Conservation (phyloP, 139 green algal species). For the Edaphochlamys debaryana region DNA sequence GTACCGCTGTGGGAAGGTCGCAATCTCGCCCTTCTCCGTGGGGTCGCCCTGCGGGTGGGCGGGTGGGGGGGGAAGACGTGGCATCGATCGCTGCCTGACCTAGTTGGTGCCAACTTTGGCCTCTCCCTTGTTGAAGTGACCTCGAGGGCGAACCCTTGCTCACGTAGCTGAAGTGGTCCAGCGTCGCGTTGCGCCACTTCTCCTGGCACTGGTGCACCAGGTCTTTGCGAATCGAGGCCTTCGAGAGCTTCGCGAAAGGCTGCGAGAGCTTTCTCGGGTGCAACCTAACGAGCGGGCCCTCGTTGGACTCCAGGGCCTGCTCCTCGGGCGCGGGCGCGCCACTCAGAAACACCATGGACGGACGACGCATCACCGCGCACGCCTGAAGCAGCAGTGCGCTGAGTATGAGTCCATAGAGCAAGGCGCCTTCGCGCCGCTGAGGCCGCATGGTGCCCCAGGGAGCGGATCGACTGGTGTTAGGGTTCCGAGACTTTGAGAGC, state of each 20-base stretch:
- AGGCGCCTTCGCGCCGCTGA: too few species aligned
- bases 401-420: too few species aligned
- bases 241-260: background rate
- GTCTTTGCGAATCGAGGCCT: constrained; percentile 24
- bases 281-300: too few species aligned
- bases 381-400: too few species aligned
- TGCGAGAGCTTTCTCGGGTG: background rate
- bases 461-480: too few species aligned
- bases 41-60: constrained; percentile 4
- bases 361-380: too few species aligned
- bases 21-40: background rate
- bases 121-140: background rate
- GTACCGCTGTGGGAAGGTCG: constrained; percentile 81
- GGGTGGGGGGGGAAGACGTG: background rate
- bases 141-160: constrained; percentile 24
- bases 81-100: background rate
- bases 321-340: too few species aligned
- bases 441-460: too few species aligned
- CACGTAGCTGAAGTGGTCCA: constrained; percentile 81
- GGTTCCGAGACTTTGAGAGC: too few species aligned
- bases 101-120: background rate
- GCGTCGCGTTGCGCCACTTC: constrained; percentile 63
- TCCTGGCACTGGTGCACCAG: constrained; percentile 59
- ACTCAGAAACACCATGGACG: too few species aligned
- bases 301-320: too few species aligned